Base-by-base conservation (phyloP, 1,139 yeast genomes). In the Kurtzmaniella quercitrusa region DNA sequence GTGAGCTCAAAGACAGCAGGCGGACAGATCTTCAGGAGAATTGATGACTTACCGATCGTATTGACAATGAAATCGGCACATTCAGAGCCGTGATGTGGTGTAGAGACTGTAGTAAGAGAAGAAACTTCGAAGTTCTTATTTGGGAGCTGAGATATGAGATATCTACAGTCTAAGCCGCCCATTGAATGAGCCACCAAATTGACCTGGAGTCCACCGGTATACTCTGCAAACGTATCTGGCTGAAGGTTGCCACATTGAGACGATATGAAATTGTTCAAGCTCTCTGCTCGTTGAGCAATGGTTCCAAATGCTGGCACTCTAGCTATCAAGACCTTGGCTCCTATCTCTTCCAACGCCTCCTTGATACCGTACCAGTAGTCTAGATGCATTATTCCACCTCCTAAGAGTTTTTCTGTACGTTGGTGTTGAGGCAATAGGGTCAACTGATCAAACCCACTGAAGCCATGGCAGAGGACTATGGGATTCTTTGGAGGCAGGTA, bases 141-240 rank as follows among this genome's bases (percentile, higher is more conserved):
- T 18, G 70, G 65, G 14, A 84, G 60, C 43, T 76, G 66, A 0
- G 88, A 75, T 1, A 88, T 85, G 51, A 90, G 63, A 56, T 83
- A 87, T 41, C 97, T 65, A 34, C 91, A 79, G 59, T 90, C 97
- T 37, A 90, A 65, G 0, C 97, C 97, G 8, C 97, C 97, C 96
- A 90, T 89, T 0, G 96, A 88, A 58, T 90, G 97, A n/a, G 95
- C 94, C 17, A 90, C 72, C 34, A 90, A 62, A 57, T 90, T 90
- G 14, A 90, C 66, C 48, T 80, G 79, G 24, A 73, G 27, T n/a
- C 16, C 38, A 17, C 24, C 38, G 18, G 16, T 21, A 18, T 36
- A 19, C 25, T 36, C 27, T 10, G 23, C 25, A 19, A 17, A 36
- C 16, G 15, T 36, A 19, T 36, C 38, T n/a, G 16, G 14, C 8